phyloP scores from a whole-genome alignment of 257 asterid genomes.

The Scutellaria galericulata region DNA sequence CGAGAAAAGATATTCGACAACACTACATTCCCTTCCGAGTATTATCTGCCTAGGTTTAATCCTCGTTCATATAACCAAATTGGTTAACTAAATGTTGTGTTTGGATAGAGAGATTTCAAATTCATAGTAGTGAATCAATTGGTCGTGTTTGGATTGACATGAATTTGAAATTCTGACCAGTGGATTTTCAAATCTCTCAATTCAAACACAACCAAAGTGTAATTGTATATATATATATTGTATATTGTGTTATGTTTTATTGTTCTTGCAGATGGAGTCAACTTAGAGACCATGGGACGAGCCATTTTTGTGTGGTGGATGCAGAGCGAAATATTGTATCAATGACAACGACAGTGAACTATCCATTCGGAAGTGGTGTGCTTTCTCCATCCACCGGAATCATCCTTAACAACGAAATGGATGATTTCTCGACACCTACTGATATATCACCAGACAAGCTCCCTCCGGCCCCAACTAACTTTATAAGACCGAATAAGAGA shows the following conservation, averaged over 20 bases:
- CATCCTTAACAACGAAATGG: conserved; percentile 90
- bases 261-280: conserved; percentile 68
- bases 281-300: conserved; percentile 82
- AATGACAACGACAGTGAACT: conserved; percentile 80
- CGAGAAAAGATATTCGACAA: conserved; percentile 68
- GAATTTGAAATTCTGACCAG: too few species aligned
- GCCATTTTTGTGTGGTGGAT: conserved; percentile 88
- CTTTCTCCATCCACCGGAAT: conserved; percentile 88
- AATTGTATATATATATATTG: too few species aligned
- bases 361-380: conserved; percentile 73
- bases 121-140: neutral
- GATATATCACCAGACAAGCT: conserved; percentile 60
- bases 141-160: neutral
- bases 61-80: too few species aligned
- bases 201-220: neutral
- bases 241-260: neutral
- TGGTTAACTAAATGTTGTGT: too few species aligned
- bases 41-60: conserved; percentile 68
- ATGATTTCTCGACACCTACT: conserved; percentile 79
- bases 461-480: conserved; percentile 93
- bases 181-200: too few species aligned
- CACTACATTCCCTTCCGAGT: conserved; percentile 90
- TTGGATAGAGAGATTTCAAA: too few species aligned
- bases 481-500: conserved; percentile 79
- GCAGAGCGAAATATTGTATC: conserved; percentile 83